A percentile compares a stretch with the other conserved stretches of the same genome.
These are phyloP conservation scores for Backusella macrospora DNA, from an alignment of 192 early-diverging fungal genomes.

Conservation along the genomic window DNA sequence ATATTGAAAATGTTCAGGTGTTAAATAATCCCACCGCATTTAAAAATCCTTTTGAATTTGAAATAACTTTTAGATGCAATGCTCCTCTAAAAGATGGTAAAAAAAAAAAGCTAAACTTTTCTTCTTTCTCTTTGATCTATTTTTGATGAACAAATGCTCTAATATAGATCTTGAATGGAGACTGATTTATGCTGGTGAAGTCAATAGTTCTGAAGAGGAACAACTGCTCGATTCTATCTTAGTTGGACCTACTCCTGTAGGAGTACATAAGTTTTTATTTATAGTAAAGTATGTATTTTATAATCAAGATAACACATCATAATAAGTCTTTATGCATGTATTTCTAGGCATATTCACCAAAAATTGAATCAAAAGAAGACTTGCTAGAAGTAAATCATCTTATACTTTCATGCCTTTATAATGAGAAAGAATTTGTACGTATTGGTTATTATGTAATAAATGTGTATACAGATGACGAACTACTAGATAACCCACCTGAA, in stretches of 20 bases:
- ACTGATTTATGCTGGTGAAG: slow-evolving; percentile 90
- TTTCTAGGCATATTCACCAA: slow-evolving; percentile 63
- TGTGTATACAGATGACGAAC: slow-evolving; percentile 83
- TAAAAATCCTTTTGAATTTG: slow-evolving; percentile 81
- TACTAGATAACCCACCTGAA: slow-evolving; percentile 77
- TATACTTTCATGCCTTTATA: slow-evolving; percentile 86
- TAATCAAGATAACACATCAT: not conserved
- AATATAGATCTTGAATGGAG: slow-evolving; percentile 91
- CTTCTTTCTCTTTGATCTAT: not conserved
- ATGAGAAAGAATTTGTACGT: slow-evolving; percentile 90
- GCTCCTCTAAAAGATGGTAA: slow-evolving; percentile 83
- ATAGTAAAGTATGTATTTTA: slow-evolving; percentile 53
- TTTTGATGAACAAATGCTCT: not conserved
- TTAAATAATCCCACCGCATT: slow-evolving; percentile 85
- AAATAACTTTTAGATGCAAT: slow-evolving; percentile 97
- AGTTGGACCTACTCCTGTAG: slow-evolving; percentile 95
- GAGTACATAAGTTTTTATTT: slow-evolving; percentile 92
- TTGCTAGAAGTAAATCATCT: slow-evolving; percentile 89
- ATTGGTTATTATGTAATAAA: slow-evolving; percentile 99
- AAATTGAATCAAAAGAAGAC: slow-evolving; percentile 71
- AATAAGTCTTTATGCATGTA: not conserved
- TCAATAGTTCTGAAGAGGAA: slow-evolving; percentile 80
- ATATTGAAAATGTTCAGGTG: slow-evolving; percentile 81
- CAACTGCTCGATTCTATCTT: slow-evolving; percentile 93
- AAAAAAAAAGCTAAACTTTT: not conserved